These are phyloP conservation scores for Curvularia verruculosa DNA, from an alignment of 2,329 filamentous ascomycete genomes.

Conservation along the genomic window DNA sequence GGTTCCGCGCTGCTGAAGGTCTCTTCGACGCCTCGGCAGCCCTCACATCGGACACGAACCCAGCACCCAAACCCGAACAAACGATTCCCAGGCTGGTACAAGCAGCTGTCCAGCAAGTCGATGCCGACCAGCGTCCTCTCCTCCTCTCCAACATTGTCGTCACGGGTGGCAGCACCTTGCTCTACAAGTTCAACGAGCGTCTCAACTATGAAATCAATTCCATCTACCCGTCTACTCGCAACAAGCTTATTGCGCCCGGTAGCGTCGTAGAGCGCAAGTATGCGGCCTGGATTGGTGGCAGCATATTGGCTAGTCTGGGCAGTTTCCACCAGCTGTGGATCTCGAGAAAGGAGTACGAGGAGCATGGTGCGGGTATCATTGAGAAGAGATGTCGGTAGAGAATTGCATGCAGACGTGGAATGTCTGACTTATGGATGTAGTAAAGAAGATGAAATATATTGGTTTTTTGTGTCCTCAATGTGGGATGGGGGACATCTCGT, in stretches of 20 bases:
- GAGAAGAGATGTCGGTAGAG: slow-evolving; percentile 91
- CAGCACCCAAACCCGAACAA: slow-evolving; percentile 69
- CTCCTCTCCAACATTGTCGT: slow-evolving; percentile 90
- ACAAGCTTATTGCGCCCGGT: slow-evolving; percentile 86
- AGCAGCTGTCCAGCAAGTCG: slow-evolving; percentile 76
- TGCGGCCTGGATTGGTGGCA: slow-evolving; percentile 94
- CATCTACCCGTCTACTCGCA: slow-evolving; percentile 83
- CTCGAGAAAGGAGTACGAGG: slow-evolving; percentile 94
- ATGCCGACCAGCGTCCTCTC: slow-evolving; percentile 84
- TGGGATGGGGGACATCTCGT: not conserved
- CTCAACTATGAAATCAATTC: slow-evolving; percentile 81
- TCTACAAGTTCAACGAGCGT: slow-evolving; percentile 91
- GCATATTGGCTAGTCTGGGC: slow-evolving; percentile 91
- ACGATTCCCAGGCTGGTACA: slow-evolving; percentile 85
- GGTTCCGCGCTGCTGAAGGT: slow-evolving; percentile 84
- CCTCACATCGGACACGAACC: slow-evolving; percentile 59
- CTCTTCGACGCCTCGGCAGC: slow-evolving; percentile 88
- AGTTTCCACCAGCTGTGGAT: slow-evolving; percentile 99
- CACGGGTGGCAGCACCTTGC: slow-evolving; percentile 83
- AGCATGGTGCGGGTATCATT: slow-evolving; percentile 87
- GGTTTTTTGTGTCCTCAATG: slow-evolving; percentile 1
- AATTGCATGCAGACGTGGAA: not conserved
- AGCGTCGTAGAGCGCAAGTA: slow-evolving; percentile 88
- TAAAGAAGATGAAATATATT: slow-evolving; percentile 4
- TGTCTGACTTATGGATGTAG: not conserved